Conservation (phyloP, 2,329 filamentous ascomycete species). For the Apiospora phragmitis region DNA sequence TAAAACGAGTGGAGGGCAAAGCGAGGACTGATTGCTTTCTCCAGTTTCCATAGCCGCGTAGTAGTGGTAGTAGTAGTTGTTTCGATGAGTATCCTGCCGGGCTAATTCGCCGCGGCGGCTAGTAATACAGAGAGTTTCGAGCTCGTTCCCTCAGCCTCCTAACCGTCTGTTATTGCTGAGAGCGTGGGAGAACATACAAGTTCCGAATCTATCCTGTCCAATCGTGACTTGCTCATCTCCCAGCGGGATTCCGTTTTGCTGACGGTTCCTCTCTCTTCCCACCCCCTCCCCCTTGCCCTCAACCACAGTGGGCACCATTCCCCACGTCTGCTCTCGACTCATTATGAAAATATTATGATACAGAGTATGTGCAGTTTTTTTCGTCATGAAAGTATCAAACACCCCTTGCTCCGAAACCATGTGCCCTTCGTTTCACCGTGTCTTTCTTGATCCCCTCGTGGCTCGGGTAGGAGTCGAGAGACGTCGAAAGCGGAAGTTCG, state of each 20-base stretch:
- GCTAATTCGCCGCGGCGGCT: neutral
- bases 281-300: neutral
- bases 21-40: neutral
- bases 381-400: conserved; percentile 7
- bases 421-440: neutral
- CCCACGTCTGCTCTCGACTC: neutral
- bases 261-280: neutral
- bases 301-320: neutral
- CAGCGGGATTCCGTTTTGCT: neutral
- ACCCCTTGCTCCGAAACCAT: neutral
- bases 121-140: neutral
- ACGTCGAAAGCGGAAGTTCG: neutral
- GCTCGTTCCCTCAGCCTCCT: neutral
- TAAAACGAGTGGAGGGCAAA: neutral
- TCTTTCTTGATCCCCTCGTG: conserved; percentile 2
- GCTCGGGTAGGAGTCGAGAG: neutral
- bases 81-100: neutral
- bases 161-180: neutral
- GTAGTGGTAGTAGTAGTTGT: neutral
- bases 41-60: neutral
- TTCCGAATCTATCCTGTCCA: neutral
- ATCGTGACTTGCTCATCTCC: neutral
- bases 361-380: conserved; percentile 4
- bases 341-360: conserved; percentile 8
- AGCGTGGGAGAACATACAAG: neutral